Percentiles rank a stretch among this genome's conserved stretches.
Evolutionary conservation across 805 yeast species (phyloP).

Genomic region (Candida loeiensis): DNA sequence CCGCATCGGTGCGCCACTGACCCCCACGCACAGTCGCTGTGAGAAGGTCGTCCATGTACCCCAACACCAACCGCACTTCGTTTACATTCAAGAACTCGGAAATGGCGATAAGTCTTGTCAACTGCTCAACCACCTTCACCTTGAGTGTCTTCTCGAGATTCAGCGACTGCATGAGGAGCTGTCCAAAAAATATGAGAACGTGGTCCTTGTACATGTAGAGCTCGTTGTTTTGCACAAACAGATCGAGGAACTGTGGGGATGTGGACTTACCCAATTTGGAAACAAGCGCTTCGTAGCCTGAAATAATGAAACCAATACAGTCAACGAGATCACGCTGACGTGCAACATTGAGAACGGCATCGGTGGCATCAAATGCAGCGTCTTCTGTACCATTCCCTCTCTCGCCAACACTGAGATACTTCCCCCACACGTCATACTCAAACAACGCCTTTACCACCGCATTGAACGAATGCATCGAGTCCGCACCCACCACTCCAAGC

Average conservation of each 20-base stretch:
- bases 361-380: constrained; percentile 24
- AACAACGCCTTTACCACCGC: constrained; percentile 36
- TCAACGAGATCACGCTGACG: constrained; percentile 59
- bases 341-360: constrained; percentile 42
- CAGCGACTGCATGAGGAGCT: constrained; percentile 64
- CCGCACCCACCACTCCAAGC: constrained; percentile 52
- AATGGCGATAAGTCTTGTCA: constrained; percentile 54
- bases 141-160: constrained; percentile 66
- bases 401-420: constrained; percentile 14
- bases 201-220: constrained; percentile 58
- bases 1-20: constrained; percentile 33
- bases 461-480: constrained; percentile 46
- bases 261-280: constrained; percentile 23
- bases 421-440: constrained; percentile 42
- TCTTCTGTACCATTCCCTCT: background rate
- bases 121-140: constrained; percentile 60
- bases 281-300: constrained; percentile 34
- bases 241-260: constrained; percentile 13
- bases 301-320: constrained; percentile 56
- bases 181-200: constrained; percentile 63
- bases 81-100: constrained; percentile 45
- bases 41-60: constrained; percentile 61
- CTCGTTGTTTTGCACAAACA: constrained; percentile 25
- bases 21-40: constrained; percentile 36
- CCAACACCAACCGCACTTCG: constrained; percentile 62